A percentile compares a stretch with the other conserved stretches of the same genome.
phyloP scores from a whole-genome alignment of 2,329 filamentous ascomycete species.

The Trichothecium sympodiale region DNA sequence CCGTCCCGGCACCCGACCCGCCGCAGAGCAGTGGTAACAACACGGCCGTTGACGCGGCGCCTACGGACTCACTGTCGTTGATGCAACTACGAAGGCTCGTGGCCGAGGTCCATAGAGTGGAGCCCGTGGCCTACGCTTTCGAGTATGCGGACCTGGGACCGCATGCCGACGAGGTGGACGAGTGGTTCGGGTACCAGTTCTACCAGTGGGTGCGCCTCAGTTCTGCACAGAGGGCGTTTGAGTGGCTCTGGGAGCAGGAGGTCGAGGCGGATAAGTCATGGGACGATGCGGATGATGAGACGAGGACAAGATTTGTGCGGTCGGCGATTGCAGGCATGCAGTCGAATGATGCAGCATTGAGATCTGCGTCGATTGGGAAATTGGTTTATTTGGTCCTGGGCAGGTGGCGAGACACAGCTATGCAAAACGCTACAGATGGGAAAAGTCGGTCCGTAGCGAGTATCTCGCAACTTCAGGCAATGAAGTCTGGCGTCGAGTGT shows the following conservation, averaged over 20 bases:
- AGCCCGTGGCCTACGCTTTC: conserved; percentile 75
- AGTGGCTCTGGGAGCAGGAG: conserved; percentile 58
- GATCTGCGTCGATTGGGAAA: conserved; percentile 43
- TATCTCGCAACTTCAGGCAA: conserved; percentile 45
- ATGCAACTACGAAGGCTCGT: conserved; percentile 64
- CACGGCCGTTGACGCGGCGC: conserved; percentile 18
- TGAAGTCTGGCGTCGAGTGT: conserved; percentile 41
- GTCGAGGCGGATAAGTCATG: conserved; percentile 33
- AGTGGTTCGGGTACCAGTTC: conserved; percentile 92
- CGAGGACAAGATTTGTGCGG: conserved; percentile 45
- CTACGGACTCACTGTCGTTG: conserved; percentile 62
- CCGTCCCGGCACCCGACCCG: conserved; percentile 13
- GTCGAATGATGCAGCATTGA: conserved; percentile 34
- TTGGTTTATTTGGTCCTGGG: conserved; percentile 55
- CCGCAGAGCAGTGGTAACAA: conserved; percentile 13
- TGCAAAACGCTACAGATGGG: conserved; percentile 28
- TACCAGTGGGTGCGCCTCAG: conserved; percentile 74
- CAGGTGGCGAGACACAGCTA: conserved; percentile 58
- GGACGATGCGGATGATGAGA: conserved; percentile 50
- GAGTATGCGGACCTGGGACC: conserved; percentile 61
- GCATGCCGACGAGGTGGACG: conserved; percentile 82
- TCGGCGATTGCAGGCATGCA: conserved; percentile 34
- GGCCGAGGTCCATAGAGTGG: conserved; percentile 58
- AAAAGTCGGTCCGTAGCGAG: conserved; percentile 40
- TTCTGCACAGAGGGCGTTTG: conserved; percentile 65